Evolutionary conservation across 164 flowering plant genomes (phyloP).

Genomic region (Saururus chinensis): DNA sequence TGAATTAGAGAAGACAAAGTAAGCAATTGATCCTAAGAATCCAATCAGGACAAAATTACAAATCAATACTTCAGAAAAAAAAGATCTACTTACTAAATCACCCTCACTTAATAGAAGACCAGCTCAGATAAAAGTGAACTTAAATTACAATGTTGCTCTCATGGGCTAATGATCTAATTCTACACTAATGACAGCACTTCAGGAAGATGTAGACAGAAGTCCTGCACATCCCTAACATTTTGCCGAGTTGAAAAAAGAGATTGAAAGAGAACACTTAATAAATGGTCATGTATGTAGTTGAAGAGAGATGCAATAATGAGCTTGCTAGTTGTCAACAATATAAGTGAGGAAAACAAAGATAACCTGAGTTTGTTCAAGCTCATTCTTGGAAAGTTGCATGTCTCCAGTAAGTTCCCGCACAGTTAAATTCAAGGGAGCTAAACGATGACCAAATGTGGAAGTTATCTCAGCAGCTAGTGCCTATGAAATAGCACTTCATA

Average conservation of each 20-base stretch:
- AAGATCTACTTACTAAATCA: too few species aligned
- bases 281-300: background rate
- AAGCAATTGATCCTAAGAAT: background rate
- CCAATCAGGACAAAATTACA: background rate
- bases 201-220: background rate
- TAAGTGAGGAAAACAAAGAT: background rate
- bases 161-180: background rate
- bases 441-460: constrained; percentile 77
- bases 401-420: constrained; percentile 98
- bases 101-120: too few species aligned
- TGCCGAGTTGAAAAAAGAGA: too few species aligned
- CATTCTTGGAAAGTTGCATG: constrained; percentile 87
- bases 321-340: background rate
- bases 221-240: background rate
- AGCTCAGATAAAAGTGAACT: too few species aligned
- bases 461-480: constrained; percentile 99
- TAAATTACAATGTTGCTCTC: too few species aligned
- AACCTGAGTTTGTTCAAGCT: constrained; percentile 97
- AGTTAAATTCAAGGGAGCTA: constrained; percentile 73
- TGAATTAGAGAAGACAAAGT: background rate
- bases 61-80: too few species aligned
- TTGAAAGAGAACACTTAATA: too few species aligned
- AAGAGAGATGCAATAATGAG: background rate
- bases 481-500: constrained; percentile 20
- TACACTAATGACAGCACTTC: background rate